Conservation (phyloP, 306 rosid genomes). For the Carpinus viminea region DNA sequence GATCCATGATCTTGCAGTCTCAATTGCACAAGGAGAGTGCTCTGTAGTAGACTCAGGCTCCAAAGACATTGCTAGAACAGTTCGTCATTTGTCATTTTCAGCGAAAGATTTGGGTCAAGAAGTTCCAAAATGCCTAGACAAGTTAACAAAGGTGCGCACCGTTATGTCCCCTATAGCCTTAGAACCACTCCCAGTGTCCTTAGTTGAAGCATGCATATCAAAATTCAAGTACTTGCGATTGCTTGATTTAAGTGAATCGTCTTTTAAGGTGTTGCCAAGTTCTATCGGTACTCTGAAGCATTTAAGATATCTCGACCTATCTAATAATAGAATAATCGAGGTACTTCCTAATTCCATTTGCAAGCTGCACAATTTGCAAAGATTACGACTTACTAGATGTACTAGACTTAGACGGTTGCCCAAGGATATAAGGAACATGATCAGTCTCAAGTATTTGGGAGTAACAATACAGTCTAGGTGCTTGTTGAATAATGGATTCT, state of each 20-base stretch:
- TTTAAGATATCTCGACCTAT: constrained; percentile 23
- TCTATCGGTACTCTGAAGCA: constrained; percentile 16
- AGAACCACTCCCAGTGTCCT: background rate
- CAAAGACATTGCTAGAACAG: background rate
- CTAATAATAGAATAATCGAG: background rate
- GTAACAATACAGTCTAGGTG: too few species aligned
- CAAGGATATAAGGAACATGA: too few species aligned
- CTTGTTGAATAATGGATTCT: too few species aligned
- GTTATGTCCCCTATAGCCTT: background rate
- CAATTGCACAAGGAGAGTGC: constrained; percentile 15
- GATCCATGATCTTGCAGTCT: constrained; percentile 29
- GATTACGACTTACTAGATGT: too few species aligned
- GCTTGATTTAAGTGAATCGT: constrained; percentile 14
- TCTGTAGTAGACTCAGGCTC: background rate
- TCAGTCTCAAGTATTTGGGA: too few species aligned
- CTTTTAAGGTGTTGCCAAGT: constrained; percentile 22
- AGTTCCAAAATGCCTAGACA: background rate
- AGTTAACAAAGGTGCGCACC: background rate
- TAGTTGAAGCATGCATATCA: background rate
- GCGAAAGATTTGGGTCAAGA: background rate
- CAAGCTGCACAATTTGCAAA: too few species aligned
- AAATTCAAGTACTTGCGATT: constrained; percentile 19
- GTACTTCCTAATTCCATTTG: too few species aligned
- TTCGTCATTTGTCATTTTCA: background rate
- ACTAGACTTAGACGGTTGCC: too few species aligned